Evolutionary conservation across 495 filamentous ascomycete species (phyloP).

Genomic region (Aspergillus hancockii): DNA sequence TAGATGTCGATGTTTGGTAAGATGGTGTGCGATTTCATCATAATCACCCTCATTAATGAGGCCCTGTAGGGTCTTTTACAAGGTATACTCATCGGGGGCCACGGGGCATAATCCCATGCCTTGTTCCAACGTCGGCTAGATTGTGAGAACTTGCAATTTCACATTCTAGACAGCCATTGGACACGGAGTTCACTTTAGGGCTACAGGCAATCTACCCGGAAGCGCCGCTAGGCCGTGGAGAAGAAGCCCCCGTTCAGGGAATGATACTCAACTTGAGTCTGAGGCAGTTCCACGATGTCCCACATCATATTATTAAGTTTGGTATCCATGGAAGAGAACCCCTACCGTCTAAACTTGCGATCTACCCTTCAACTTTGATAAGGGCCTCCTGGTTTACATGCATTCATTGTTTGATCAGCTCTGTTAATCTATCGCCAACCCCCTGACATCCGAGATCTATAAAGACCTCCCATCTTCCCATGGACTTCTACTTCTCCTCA

Average conservation of each 20-base stretch:
- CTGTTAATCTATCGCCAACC: background rate
- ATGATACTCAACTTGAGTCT: background rate
- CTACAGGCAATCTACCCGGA: background rate
- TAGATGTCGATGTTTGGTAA: background rate
- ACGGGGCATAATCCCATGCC: background rate
- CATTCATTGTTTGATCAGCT: background rate
- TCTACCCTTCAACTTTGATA: background rate
- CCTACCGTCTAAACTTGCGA: background rate
- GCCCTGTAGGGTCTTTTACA: background rate
- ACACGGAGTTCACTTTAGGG: background rate
- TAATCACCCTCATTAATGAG: background rate
- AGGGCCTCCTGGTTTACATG: background rate
- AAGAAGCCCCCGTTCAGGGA: background rate
- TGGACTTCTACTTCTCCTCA: background rate
- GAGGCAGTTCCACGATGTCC: background rate
- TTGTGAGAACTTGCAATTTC: background rate
- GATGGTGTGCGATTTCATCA: constrained; percentile 7
- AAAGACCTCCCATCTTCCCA: constrained; percentile 10
- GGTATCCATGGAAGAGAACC: background rate
- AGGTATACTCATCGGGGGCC: background rate
- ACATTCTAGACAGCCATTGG: background rate
- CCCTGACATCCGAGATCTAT: constrained; percentile 8
- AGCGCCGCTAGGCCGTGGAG: background rate
- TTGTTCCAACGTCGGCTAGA: background rate
- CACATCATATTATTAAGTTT: constrained; percentile 1